Evolutionary conservation across 2,329 filamentous ascomycete genomes (phyloP).

Genomic region (Aspergillus fumigatus): DNA sequence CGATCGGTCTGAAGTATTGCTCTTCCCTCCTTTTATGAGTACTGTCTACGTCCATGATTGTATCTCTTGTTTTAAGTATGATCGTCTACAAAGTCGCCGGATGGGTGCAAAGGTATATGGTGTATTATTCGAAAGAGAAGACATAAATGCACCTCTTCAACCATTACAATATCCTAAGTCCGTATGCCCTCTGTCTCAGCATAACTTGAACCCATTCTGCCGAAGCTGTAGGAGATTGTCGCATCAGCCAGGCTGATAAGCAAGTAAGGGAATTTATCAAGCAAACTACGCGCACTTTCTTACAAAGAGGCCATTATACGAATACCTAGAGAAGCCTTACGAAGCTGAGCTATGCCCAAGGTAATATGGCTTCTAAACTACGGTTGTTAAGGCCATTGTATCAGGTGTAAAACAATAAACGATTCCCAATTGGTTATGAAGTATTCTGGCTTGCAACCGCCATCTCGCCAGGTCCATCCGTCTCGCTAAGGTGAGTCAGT

Average conservation of each 20-base stretch:
- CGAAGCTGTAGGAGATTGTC: not conserved
- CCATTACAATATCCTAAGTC: too few relatives aligned
- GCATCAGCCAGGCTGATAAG: not conserved
- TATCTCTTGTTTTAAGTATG: not conserved
- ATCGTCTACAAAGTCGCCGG: not conserved
- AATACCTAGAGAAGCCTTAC: not conserved
- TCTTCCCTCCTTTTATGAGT: not conserved
- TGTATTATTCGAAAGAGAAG: not conserved
- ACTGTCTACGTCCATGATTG: not conserved
- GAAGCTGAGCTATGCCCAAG: not conserved
- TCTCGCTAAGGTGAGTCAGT: not conserved
- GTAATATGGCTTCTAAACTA: not conserved
- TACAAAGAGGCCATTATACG: too few relatives aligned
- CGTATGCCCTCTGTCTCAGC: not conserved
- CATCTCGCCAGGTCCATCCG: slow-evolving; percentile 7
- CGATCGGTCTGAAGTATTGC: not conserved
- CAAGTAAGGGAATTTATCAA: not conserved
- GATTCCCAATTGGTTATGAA: not conserved
- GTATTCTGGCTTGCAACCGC: slow-evolving; percentile 7
- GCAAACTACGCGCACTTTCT: not conserved
- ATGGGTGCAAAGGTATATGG: not conserved
- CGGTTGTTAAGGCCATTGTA: not conserved
- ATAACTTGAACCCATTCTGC: not conserved
- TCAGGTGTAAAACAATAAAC: not conserved
- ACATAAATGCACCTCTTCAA: not conserved